These are phyloP conservation scores for Carex parvula DNA, from an alignment of 176 grass and related monocot genomes.

Conservation along the genomic window DNA sequence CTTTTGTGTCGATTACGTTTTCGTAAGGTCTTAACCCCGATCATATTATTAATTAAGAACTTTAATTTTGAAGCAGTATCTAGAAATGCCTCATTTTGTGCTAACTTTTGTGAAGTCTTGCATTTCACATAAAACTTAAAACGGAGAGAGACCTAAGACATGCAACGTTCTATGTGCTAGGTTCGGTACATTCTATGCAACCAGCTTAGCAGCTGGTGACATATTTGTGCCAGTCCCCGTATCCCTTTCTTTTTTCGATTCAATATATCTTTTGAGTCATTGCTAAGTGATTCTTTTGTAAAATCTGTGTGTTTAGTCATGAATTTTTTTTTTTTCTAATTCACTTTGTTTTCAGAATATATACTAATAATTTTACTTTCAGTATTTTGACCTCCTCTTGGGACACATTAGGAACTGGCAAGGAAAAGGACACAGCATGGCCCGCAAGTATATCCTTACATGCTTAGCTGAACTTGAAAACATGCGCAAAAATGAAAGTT, in stretches of 20 bases:
- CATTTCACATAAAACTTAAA: neutral
- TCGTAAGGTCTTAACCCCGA: slow-evolving; percentile 94
- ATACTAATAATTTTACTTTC: slow-evolving; percentile 29
- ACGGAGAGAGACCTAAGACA: neutral
- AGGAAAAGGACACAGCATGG: slow-evolving; percentile 81
- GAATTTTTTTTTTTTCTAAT: neutral
- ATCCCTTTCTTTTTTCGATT: neutral
- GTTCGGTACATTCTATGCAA: neutral
- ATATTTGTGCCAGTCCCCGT: neutral
- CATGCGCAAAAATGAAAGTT: slow-evolving; percentile 72
- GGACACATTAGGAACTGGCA: slow-evolving; percentile 68
- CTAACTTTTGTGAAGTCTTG: neutral
- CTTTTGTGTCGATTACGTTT: slow-evolving; percentile 96
- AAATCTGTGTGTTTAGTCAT: neutral
- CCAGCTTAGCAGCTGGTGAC: neutral
- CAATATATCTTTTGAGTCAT: slow-evolving; percentile 21
- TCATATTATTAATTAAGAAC: slow-evolving; percentile 13
- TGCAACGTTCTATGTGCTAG: neutral
- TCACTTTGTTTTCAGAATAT: neutral
- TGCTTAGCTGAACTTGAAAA: slow-evolving; percentile 78
- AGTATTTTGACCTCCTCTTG: slow-evolving; percentile 89
- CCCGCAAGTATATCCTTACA: slow-evolving; percentile 67
- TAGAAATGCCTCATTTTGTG: neutral
- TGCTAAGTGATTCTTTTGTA: neutral
- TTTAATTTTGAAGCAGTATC: neutral